phyloP scores from a whole-genome alignment of 176 grass and related monocot species.

The Poa annua region DNA sequence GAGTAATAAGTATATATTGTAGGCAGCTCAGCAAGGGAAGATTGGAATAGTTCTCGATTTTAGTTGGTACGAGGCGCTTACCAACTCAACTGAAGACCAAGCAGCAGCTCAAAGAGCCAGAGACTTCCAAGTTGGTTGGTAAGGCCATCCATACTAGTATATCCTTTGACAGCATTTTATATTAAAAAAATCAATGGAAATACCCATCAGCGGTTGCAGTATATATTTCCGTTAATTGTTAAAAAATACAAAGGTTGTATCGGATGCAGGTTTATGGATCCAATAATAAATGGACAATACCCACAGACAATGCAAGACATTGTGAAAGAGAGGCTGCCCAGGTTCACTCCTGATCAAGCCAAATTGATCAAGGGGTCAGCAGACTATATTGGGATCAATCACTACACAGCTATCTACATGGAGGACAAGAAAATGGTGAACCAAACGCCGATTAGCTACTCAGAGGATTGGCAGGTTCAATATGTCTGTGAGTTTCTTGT shows the following conservation, averaged over 20 bases:
- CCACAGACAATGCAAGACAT: constrained; percentile 66
- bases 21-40: constrained; percentile 64
- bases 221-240: not conserved
- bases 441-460: constrained; percentile 55
- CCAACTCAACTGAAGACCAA: constrained; percentile 64
- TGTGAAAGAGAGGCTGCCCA: constrained; percentile 67
- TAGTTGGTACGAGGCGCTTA: constrained; percentile 66
- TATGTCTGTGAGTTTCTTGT: constrained; percentile 46
- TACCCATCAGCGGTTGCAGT: not conserved
- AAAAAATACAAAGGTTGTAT: not conserved
- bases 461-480: constrained; percentile 57
- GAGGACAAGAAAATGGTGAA: constrained; percentile 34
- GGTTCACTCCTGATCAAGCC: constrained; percentile 68
- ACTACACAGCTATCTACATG: constrained; percentile 83
- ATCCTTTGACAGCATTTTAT: constrained; percentile 21
- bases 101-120: constrained; percentile 81
- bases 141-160: constrained; percentile 35
- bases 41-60: constrained; percentile 76
- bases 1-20: constrained; percentile 4
- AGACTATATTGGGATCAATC: constrained; percentile 81
- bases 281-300: constrained; percentile 70
- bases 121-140: constrained; percentile 90
- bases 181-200: constrained; percentile 14
- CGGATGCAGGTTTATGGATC: constrained; percentile 70
- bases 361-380: constrained; percentile 82